Evolutionary conservation across 805 yeast genomes (phyloP).

Genomic region (Pichia scutulata): DNA sequence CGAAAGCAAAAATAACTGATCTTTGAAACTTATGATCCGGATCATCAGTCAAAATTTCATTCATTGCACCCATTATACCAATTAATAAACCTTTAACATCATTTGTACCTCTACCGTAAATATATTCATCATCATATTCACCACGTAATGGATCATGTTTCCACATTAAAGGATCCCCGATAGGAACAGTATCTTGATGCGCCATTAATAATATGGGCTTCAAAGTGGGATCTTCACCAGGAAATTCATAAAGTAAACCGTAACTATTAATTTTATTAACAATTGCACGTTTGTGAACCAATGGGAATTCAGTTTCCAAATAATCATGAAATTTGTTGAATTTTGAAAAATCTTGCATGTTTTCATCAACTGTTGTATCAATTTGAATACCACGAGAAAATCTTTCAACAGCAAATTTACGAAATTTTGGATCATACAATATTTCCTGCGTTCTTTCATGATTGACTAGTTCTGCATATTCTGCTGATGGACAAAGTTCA

Average conservation of each 20-base stretch:
- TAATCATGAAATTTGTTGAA: conserved; percentile 17
- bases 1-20: conserved; percentile 56
- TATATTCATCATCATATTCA: conserved; percentile 48
- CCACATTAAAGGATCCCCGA: conserved; percentile 55
- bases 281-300: conserved; percentile 35
- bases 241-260: conserved; percentile 57
- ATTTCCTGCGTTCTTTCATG: conserved; percentile 20
- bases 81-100: conserved; percentile 69
- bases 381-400: conserved; percentile 44
- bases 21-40: conserved; percentile 40
- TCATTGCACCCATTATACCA: conserved; percentile 59
- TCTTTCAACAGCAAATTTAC: conserved; percentile 31
- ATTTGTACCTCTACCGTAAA: conserved; percentile 73
- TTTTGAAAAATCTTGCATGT: conserved; percentile 15
- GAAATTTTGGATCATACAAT: conserved; percentile 28
- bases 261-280: conserved; percentile 52
- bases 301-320: conserved; percentile 37
- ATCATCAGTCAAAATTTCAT: conserved; percentile 42
- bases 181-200: conserved; percentile 79
- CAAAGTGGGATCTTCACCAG: conserved; percentile 41
- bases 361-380: conserved; percentile 38
- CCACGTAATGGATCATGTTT: conserved; percentile 58
- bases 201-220: conserved; percentile 68
- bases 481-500: conserved; percentile 41
- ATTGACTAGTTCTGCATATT: conserved; percentile 9